Percentiles rank a stretch among this genome's conserved stretches.
Evolutionary conservation across 768 basidiomycete species (phyloP).

Genomic region (Bullera alba): DNA sequence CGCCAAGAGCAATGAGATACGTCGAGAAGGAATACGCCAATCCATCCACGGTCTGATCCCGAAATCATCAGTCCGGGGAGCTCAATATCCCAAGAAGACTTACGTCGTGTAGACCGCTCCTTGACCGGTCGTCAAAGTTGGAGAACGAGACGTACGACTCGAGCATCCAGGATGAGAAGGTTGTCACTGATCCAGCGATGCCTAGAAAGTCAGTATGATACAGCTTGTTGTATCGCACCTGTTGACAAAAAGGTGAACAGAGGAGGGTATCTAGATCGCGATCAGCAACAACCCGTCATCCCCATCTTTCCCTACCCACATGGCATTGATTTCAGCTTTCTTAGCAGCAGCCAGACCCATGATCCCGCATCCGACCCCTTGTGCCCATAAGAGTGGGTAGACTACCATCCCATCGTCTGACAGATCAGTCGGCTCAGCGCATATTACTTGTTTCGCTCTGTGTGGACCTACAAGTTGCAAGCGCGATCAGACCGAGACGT

Average conservation of each 20-base stretch:
- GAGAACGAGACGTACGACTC: slow-evolving; percentile 81
- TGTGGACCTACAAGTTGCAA: slow-evolving; percentile 54
- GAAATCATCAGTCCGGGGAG: neutral
- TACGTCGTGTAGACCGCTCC: slow-evolving; percentile 67
- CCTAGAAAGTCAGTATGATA: slow-evolving; percentile 49
- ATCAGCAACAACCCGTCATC: neutral
- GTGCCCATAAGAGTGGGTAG: slow-evolving; percentile 75
- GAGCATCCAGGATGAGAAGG: slow-evolving; percentile 91
- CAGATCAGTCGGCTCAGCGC: neutral
- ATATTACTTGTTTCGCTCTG: neutral
- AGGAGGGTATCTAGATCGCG: slow-evolving; percentile 65
- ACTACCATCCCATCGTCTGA: slow-evolving; percentile 61
- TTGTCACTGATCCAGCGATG: slow-evolving; percentile 92
- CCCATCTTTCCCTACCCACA: slow-evolving; percentile 54
- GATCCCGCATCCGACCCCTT: slow-evolving; percentile 78
- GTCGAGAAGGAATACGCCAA: slow-evolving; percentile 73
- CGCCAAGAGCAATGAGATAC: slow-evolving; percentile 65
- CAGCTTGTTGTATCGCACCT: slow-evolving; percentile 50
- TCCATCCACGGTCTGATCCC: slow-evolving; percentile 72
- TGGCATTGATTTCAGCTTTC: slow-evolving; percentile 64
- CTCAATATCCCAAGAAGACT: slow-evolving; percentile 30
- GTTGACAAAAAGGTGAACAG: slow-evolving; percentile 82
- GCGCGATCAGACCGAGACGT: slow-evolving; percentile 67
- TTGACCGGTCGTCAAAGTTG: slow-evolving; percentile 55
- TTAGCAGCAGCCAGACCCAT: slow-evolving; percentile 75